Evolutionary conservation across 177 flowering plant species (phyloP), one percentile per base, ranked within the genome.

Genomic region (Vitis hybrid): DNA sequence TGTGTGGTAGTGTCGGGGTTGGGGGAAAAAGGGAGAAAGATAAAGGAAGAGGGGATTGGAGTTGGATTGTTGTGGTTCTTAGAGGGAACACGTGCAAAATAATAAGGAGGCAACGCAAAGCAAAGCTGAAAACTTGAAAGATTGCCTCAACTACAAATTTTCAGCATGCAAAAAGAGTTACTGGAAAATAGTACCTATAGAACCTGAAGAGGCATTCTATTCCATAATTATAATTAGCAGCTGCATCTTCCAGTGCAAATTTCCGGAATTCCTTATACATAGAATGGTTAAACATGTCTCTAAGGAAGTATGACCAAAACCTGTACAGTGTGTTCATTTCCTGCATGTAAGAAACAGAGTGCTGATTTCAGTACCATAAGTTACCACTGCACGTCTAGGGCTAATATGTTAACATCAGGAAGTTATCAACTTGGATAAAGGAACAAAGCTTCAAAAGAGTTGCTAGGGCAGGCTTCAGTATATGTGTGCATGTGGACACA

Each of bases 291-390:
- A 89, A 93, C 84, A 81, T 73, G 53, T 85, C 77, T 79, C 99
- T 82, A 12, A 95, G 87, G 69, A 93, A 95, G 79, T 85, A 91
- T 24, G 92, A 87, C 99, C 99, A 95, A 79, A 95, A 95, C 61
- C 98, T 76, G 76, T 95, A 95, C 1, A 95, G 79, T 14, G 93
- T 90, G 72, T 93, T 95, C 99, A 95, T 95, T 90, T 95, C 99
- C 99, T 95, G 91, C 84, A 86, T 50, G 50, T 11, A 63, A 64
- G 59, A 61, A 51, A 12, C 21, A 32, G 41, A 56, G 41, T 20
- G 20, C 56, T 61, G 15, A 57, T 53, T 27, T 66, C 21, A 63
- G 4, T 30, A 63, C 9, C 3, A 63, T 9, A 50, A 59, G 6
- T 35, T 6, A 2, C 41, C 41, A 35, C 41, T 35, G 41, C 41